phyloP scores from a whole-genome alignment of 495 filamentous ascomycete genomes.

The Annulohypoxylon moriforme region DNA sequence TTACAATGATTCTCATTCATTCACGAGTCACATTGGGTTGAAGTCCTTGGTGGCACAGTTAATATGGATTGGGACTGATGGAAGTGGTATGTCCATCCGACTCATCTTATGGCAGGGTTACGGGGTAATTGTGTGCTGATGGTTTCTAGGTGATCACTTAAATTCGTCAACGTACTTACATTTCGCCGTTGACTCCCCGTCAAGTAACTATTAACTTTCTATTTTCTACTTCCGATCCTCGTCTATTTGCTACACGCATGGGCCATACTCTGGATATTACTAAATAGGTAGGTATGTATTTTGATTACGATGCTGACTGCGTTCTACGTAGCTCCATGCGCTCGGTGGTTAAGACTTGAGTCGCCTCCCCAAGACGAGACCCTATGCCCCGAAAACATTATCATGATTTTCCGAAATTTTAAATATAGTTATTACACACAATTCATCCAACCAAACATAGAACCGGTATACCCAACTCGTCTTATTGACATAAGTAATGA shows the following conservation, averaged over 20 bases:
- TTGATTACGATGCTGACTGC: neutral
- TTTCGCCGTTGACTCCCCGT: constrained; percentile 12
- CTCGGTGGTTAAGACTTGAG: constrained; percentile 11
- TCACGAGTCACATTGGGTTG: no score
- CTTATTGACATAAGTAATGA: constrained; percentile 14
- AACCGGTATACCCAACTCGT: constrained; percentile 10
- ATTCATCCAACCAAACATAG: neutral
- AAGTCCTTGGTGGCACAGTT: neutral
- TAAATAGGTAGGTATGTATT: no score
- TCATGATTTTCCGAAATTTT: neutral
- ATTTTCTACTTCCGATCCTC: no score
- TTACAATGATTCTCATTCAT: no score
- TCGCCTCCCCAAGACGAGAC: neutral
- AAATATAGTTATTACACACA: neutral
- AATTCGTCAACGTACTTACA: constrained; percentile 6
- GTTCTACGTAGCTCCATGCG: neutral
- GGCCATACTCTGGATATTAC: no score
- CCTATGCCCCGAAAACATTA: constrained; percentile 14
- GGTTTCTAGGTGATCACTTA: neutral
- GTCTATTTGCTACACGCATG: no score
- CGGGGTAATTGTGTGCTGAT: no score
- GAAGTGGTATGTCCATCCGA: neutral
- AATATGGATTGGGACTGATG: constrained; percentile 5
- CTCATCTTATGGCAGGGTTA: no score
- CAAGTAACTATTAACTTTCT: neutral